These are phyloP conservation scores for Arthroderma uncinatum DNA, from an alignment of 2,329 filamentous ascomycete species.

Conservation along the genomic window DNA sequence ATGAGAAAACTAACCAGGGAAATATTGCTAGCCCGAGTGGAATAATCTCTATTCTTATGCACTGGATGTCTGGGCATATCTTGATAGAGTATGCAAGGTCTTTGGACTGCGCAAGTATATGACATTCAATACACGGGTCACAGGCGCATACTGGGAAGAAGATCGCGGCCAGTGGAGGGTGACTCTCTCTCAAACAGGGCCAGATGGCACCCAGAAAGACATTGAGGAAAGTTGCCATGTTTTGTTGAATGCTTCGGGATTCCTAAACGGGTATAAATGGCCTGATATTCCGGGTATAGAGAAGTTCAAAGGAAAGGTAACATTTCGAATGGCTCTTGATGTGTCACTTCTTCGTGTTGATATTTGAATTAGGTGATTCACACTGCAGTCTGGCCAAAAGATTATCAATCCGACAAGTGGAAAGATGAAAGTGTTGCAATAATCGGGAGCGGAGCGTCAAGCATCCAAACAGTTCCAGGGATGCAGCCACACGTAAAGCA, in stretches of 20 bases:
- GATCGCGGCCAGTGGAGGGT: constrained; percentile 41
- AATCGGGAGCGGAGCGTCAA: constrained; percentile 29
- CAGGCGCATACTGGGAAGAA: constrained; percentile 41
- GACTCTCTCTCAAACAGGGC: constrained; percentile 33
- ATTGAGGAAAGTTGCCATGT: constrained; percentile 25
- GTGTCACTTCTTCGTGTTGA: not conserved
- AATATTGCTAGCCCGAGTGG: constrained; percentile 33
- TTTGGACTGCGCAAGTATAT: constrained; percentile 44
- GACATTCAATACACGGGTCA: constrained; percentile 41
- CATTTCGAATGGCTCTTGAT: not conserved
- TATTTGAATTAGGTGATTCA: constrained; percentile 30
- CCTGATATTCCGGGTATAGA: constrained; percentile 38
- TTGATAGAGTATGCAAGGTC: constrained; percentile 39
- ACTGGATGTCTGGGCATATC: constrained; percentile 39
- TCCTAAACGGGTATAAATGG: constrained; percentile 35
- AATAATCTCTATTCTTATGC: constrained; percentile 38
- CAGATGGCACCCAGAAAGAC: constrained; percentile 25
- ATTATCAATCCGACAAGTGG: constrained; percentile 34
- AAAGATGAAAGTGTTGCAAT: constrained; percentile 28
- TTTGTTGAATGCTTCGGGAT: constrained; percentile 31
- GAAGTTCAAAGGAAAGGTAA: constrained; percentile 34
- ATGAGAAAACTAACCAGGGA: not conserved
- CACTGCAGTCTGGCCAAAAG: constrained; percentile 34
- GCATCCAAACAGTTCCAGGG: constrained; percentile 33
- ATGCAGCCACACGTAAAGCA: constrained; percentile 31